Evolutionary conservation across 345 rosid genomes (phyloP), one percentile per base, ranked within the genome.

Genomic region (Diplotaxis tenuifolia): DNA sequence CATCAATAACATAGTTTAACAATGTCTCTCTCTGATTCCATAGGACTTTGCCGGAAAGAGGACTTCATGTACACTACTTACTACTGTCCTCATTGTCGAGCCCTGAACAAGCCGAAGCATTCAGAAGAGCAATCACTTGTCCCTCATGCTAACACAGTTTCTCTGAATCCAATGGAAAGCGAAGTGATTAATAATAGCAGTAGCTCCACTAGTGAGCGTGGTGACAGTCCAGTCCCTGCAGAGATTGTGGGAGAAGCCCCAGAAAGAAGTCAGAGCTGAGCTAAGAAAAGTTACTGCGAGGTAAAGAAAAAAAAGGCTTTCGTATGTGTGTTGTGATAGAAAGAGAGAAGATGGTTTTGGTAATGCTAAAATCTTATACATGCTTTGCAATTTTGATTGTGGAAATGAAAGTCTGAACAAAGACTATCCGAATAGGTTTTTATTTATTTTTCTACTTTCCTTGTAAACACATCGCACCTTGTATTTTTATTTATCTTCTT

Each of bases 21-120:
- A 57, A 29, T 12, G 11, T 54, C 16, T 60, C 16, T 34, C 10
- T 31, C 9, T 56, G 19, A 12, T n/a, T 68, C 20, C 61, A 25
- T 82, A 94, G 98, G 98, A 73, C 97, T 94, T 20, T 82, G 84
- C 0, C 80, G 86, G 82, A 89, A 87, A 76, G 98, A 91, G 77
- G 98, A 94, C 70, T 91, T 83, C 72, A 83, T 82, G 0, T 86
- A 78, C 57, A 79, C 83, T 12, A 89, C 96, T 32, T 93, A 91
- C 76, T 93, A 86, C 82, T 93, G 97, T 71, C 98, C 98, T 40
- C 96, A 89, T 67, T 93, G 98, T 45, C 84, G 27, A 5, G 96
- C 87, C 20, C 86, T 93, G 62, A 93, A 93, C 72, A 83, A 55
- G 80, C 87, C 92, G 11, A 86, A 79, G 75, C 83, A 84, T 65